A percentile compares a stretch with the other conserved stretches of the same genome.
Evolutionary conservation across 2,329 filamentous ascomycete species (phyloP).

Genomic region (Penicillium sp.): DNA sequence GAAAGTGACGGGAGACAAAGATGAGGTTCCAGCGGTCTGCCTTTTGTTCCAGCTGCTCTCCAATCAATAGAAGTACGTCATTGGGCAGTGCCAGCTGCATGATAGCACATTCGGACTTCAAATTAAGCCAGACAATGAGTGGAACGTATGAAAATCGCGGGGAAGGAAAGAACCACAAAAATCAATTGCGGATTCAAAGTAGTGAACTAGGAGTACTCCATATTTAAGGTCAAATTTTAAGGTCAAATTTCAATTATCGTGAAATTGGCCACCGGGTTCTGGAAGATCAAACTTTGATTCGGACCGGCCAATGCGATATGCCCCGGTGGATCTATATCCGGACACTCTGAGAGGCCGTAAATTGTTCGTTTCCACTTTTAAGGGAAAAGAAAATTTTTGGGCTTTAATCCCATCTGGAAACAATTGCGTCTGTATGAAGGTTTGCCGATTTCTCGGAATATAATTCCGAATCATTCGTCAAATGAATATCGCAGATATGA

Average conservation of each 20-base stretch:
- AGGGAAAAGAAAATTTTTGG: neutral
- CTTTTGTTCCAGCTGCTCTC: conserved; percentile 26
- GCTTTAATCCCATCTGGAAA: neutral
- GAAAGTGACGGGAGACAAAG: conserved; percentile 26
- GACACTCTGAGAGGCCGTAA: neutral
- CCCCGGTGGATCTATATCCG: neutral
- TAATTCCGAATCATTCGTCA: neutral
- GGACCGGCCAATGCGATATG: neutral
- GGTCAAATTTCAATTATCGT: neutral
- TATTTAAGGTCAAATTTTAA: neutral
- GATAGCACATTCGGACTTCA: neutral
- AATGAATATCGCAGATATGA: neutral
- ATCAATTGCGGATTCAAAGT: neutral
- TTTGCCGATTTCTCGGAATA: neutral
- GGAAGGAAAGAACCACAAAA: neutral
- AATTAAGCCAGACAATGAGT: neutral
- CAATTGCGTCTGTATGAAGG: neutral
- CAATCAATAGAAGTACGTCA: conserved; percentile 31
- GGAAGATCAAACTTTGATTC: conserved; percentile 4
- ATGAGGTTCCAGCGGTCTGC: conserved; percentile 27
- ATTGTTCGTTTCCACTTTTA: neutral
- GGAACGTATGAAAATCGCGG: neutral
- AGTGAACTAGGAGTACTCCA: neutral
- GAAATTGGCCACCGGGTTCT: neutral
- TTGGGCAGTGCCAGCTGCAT: conserved; percentile 18